These are phyloP conservation scores for Erigeron philadelphicus DNA, from an alignment of 140 eudicot genomes.

Conservation along the genomic window DNA sequence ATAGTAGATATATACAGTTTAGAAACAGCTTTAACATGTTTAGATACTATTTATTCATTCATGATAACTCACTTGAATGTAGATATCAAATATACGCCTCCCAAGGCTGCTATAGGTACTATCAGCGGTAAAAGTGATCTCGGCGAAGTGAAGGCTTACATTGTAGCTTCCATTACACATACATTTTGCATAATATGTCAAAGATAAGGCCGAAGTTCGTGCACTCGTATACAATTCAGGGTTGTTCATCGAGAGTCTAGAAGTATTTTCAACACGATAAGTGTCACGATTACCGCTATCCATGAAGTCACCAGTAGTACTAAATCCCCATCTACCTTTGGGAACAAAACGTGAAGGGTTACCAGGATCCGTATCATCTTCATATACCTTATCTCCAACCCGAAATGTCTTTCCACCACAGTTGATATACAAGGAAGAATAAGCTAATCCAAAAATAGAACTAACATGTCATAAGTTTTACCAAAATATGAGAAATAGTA, in stretches of 20 bases:
- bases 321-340: conserved; percentile 50
- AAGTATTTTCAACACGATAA: conserved; percentile 24
- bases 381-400: conserved; percentile 27
- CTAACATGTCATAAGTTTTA: background rate
- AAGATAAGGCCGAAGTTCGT: conserved; percentile 52
- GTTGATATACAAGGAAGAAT: conserved; percentile 41
- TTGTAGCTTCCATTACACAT: conserved; percentile 52
- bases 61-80: conserved; percentile 50
- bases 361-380: conserved; percentile 27
- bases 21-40: background rate
- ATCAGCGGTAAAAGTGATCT: conserved; percentile 52
- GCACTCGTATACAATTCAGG: conserved; percentile 44
- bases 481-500: background rate
- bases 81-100: conserved; percentile 68
- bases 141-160: conserved; percentile 77
- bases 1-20: background rate
- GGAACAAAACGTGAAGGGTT: conserved; percentile 30
- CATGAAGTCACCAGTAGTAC: conserved; percentile 69
- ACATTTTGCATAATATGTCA: conserved; percentile 63
- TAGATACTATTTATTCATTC: background rate
- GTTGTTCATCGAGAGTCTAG: conserved; percentile 5
- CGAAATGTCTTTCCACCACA: conserved; percentile 45
- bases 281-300: conserved; percentile 22
- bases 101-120: conserved; percentile 55
- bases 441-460: conserved; percentile 27